Evolutionary conservation across 2,329 filamentous ascomycete species (phyloP).

Genomic region (Aureobasidium lini): DNA sequence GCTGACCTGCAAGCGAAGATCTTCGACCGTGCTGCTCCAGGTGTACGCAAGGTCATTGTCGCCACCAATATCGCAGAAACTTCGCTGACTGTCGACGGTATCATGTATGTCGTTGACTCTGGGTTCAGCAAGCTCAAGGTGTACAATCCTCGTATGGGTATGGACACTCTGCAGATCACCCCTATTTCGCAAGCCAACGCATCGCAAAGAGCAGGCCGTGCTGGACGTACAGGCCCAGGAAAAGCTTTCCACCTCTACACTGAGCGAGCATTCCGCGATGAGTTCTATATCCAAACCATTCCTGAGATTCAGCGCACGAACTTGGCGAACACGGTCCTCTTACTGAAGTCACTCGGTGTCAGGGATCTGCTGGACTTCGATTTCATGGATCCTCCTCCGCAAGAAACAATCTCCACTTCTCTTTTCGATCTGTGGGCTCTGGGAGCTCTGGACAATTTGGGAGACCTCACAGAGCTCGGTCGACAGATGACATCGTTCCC

Average conservation of each 20-base stretch:
- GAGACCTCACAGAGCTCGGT: constrained; percentile 80
- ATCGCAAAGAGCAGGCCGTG: constrained; percentile 85
- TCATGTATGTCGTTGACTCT: constrained; percentile 97
- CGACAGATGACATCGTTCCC: constrained; percentile 94
- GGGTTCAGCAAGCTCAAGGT: constrained; percentile 98
- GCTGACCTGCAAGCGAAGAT: constrained; percentile 97
- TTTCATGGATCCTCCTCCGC: constrained; percentile 97
- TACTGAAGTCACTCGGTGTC: constrained; percentile 90
- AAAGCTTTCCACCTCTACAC: constrained; percentile 94
- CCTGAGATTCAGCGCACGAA: constrained; percentile 97
- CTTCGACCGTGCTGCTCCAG: constrained; percentile 82
- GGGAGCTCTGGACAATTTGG: constrained; percentile 86
- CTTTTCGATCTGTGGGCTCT: constrained; percentile 97
- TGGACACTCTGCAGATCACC: constrained; percentile 97
- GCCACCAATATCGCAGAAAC: constrained; percentile 98
- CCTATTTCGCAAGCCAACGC: constrained; percentile 96
- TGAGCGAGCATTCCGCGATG: constrained; percentile 89
- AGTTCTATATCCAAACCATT: constrained; percentile 93
- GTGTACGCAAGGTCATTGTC: constrained; percentile 93
- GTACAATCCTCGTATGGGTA: constrained; percentile 97
- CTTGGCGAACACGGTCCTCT: constrained; percentile 84
- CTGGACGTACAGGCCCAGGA: constrained; percentile 87
- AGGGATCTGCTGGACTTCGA: constrained; percentile 93
- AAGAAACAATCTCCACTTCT: constrained; percentile 95
- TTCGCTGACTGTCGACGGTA: constrained; percentile 93